Evolutionary conservation across 805 yeast species (phyloP).

Genomic region (Sporopachydermia quercuum): DNA sequence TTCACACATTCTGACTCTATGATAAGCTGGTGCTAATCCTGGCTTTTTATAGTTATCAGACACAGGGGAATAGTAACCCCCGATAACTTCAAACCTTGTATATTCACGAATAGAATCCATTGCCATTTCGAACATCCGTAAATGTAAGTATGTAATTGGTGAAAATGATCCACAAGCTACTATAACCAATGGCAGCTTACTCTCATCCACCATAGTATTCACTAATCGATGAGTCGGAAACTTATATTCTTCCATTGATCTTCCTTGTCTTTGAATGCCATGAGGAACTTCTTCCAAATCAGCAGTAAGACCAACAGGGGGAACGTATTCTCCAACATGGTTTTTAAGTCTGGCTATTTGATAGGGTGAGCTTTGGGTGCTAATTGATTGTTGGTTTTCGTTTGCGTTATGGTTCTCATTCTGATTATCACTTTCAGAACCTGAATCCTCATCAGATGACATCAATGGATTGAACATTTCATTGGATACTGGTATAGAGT

Average conservation of each 20-base stretch:
- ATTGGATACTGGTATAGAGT: conserved; percentile 7
- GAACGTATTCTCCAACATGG: conserved; percentile 6
- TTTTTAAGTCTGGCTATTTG: conserved; percentile 1
- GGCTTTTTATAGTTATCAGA: conserved; percentile 66
- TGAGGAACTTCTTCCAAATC: conserved; percentile 81
- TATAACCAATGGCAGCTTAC: conserved; percentile 61
- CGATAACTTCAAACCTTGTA: conserved; percentile 69
- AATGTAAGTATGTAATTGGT: conserved; percentile 67
- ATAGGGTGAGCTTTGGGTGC: conserved; percentile 9
- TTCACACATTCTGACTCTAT: conserved; percentile 77
- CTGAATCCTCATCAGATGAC: conserved; percentile 4
- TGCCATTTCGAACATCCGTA: conserved; percentile 85
- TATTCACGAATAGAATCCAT: conserved; percentile 64
- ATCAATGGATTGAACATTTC: conserved; percentile 4
- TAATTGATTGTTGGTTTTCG: not conserved
- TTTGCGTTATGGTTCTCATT: not conserved
- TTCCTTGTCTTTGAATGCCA: conserved; percentile 66
- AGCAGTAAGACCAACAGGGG: conserved; percentile 40
- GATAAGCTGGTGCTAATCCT: conserved; percentile 59
- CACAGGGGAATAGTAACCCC: conserved; percentile 74
- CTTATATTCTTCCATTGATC: conserved; percentile 35
- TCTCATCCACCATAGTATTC: conserved; percentile 39
- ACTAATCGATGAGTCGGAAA: conserved; percentile 68
- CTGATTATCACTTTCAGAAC: conserved; percentile 6
- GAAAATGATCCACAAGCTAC: conserved; percentile 83